These are phyloP conservation scores for Bolboschoenoplectus hybrid DNA, from an alignment of 202 grass and related monocot genomes.

Conservation along the genomic window DNA sequence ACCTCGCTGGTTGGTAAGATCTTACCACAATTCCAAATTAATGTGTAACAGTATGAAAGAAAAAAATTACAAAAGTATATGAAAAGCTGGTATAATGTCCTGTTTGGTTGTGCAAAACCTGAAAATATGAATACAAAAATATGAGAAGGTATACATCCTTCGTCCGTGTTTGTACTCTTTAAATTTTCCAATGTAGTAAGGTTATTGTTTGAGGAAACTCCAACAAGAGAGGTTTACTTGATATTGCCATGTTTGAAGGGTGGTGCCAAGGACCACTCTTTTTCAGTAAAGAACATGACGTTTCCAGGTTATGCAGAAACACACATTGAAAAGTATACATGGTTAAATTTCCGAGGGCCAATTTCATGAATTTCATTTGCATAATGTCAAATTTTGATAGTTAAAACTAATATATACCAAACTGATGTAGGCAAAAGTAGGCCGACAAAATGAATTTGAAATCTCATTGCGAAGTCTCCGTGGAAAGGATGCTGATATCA, in stretches of 20 bases:
- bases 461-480: slow-evolving; percentile 52
- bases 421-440: slow-evolving; percentile 58
- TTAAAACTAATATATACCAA: slow-evolving; percentile 12
- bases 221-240: background rate
- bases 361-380: background rate
- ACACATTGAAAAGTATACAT: background rate
- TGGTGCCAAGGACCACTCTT: background rate
- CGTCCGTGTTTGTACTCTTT: background rate
- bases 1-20: slow-evolving; percentile 70
- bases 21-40: background rate
- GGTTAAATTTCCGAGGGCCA: background rate
- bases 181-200: background rate
- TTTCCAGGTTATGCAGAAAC: background rate
- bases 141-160: background rate
- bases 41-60: background rate
- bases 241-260: background rate
- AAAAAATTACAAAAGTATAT: background rate
- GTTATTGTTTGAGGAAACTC: background rate
- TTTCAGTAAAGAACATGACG: background rate
- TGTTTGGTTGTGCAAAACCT: slow-evolving; percentile 4
- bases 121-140: background rate
- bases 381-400: background rate
- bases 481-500: slow-evolving; percentile 51
- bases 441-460: slow-evolving; percentile 53
- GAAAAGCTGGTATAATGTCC: background rate